Percentiles rank a stretch among this genome's conserved stretches.
phyloP scores from a whole-genome alignment of 768 basidiomycete species.

The Rhizopogon vulgaris region DNA sequence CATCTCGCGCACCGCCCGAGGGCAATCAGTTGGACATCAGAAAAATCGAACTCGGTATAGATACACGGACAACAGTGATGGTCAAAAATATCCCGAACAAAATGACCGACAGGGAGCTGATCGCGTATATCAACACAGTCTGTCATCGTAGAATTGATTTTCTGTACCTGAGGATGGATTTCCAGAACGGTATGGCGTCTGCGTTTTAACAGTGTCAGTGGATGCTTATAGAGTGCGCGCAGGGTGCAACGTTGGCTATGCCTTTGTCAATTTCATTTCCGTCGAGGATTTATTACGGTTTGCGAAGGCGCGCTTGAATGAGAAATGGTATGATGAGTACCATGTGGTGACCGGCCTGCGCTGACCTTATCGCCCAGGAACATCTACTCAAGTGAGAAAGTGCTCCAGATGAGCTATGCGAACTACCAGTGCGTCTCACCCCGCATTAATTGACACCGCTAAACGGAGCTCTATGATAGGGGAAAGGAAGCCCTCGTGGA shows the following conservation, averaged over 20 bases:
- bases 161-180: slow-evolving; percentile 84
- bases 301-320: slow-evolving; percentile 65
- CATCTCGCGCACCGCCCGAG: slow-evolving; percentile 27
- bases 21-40: slow-evolving; percentile 61
- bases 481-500: slow-evolving; percentile 88
- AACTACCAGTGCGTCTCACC: slow-evolving; percentile 76
- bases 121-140: slow-evolving; percentile 61
- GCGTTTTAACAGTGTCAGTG: not conserved
- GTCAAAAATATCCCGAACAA: slow-evolving; percentile 93
- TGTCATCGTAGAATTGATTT: slow-evolving; percentile 80
- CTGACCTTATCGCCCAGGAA: slow-evolving; percentile 48
- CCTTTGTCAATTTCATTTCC: slow-evolving; percentile 85
- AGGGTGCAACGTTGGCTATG: slow-evolving; percentile 79
- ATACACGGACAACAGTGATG: slow-evolving; percentile 83
- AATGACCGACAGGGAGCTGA: slow-evolving; percentile 72
- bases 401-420: slow-evolving; percentile 87
- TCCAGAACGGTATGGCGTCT: slow-evolving; percentile 57
- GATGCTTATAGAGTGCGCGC: slow-evolving; percentile 4
- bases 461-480: slow-evolving; percentile 29
- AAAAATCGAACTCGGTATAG: slow-evolving; percentile 69
- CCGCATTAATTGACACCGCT: slow-evolving; percentile 4
- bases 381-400: slow-evolving; percentile 88
- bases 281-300: slow-evolving; percentile 74
- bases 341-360: not conserved
- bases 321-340: slow-evolving; percentile 59